Percentiles rank a stretch among this genome's conserved stretches.
Conservation (phyloP, 139 green algal genomes). For the Chlamydomonas sp. region DNA sequence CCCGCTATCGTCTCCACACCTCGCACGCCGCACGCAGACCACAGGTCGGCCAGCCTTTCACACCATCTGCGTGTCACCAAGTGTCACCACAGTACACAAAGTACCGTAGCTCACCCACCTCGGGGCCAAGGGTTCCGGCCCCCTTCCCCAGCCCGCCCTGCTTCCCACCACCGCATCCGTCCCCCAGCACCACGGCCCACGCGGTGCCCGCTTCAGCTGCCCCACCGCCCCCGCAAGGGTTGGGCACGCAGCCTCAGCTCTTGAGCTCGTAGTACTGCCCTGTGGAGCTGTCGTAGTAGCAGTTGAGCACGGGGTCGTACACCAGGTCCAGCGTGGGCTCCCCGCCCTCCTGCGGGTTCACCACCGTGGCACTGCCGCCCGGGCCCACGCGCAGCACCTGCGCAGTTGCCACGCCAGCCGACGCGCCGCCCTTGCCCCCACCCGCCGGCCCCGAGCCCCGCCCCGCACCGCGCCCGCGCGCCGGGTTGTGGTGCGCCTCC, state of each 20-base stretch:
- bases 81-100: too few relatives aligned
- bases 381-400: not conserved
- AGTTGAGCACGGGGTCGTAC: slow-evolving; percentile 68
- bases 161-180: too few relatives aligned
- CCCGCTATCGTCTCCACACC: too few relatives aligned
- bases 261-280: slow-evolving; percentile 63
- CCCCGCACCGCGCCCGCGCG: not conserved
- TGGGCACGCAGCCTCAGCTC: not conserved
- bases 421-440: not conserved
- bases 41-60: too few relatives aligned
- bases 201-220: too few relatives aligned
- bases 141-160: too few relatives aligned
- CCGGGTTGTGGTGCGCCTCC: not conserved
- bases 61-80: too few relatives aligned
- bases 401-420: not conserved
- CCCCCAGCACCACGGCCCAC: too few relatives aligned
- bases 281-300: slow-evolving; percentile 60
- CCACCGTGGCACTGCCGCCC: not conserved
- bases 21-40: too few relatives aligned
- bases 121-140: too few relatives aligned
- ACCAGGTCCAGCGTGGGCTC: slow-evolving; percentile 58
- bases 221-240: too few relatives aligned
- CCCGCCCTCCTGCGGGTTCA: not conserved
- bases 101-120: too few relatives aligned
- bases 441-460: not conserved